phyloP scores from a whole-genome alignment of 805 yeast genomes.

The Saccharomyces jurei region DNA sequence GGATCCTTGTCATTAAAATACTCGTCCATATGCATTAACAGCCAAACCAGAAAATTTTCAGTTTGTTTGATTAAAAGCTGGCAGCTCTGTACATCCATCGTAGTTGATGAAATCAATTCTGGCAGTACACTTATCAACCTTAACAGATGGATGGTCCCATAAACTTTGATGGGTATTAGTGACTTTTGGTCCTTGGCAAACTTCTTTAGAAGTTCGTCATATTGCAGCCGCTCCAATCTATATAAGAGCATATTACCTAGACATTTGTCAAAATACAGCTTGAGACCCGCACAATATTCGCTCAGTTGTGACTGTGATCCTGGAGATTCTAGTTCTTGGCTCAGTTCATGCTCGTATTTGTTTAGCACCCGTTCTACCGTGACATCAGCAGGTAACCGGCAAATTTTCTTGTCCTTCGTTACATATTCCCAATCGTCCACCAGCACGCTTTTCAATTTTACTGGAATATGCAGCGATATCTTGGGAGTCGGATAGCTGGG shows the following conservation, averaged over 20 bases:
- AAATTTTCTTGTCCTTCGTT: slow-evolving; percentile 69
- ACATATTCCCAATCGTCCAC: slow-evolving; percentile 93
- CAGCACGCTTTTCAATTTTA: slow-evolving; percentile 55
- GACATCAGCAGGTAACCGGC: slow-evolving; percentile 49
- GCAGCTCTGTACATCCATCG: slow-evolving; percentile 68
- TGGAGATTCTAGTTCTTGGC: slow-evolving; percentile 22
- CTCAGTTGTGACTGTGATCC: slow-evolving; percentile 43
- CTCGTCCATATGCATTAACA: slow-evolving; percentile 12
- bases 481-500: slow-evolving; percentile 20
- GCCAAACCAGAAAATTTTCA: slow-evolving; percentile 24
- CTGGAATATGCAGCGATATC: slow-evolving; percentile 52
- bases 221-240: slow-evolving; percentile 26
- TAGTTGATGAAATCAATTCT: slow-evolving; percentile 67
- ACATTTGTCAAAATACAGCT: slow-evolving; percentile 64
- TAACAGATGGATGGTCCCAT: slow-evolving; percentile 77
- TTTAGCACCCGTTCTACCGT: slow-evolving; percentile 47
- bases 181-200: slow-evolving; percentile 7
- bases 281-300: slow-evolving; percentile 67
- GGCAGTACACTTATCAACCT: slow-evolving; percentile 75
- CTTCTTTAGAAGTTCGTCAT: slow-evolving; percentile 15
- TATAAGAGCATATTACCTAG: slow-evolving; percentile 32
- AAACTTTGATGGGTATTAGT: slow-evolving; percentile 32
- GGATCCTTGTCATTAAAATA: slow-evolving; percentile 9
- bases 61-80: slow-evolving; percentile 23
- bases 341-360: slow-evolving; percentile 36